Percentiles rank a stretch among this genome's conserved stretches.
Conservation (phyloP, 495 filamentous ascomycete species). For the Astrothelium subdiscretum region DNA sequence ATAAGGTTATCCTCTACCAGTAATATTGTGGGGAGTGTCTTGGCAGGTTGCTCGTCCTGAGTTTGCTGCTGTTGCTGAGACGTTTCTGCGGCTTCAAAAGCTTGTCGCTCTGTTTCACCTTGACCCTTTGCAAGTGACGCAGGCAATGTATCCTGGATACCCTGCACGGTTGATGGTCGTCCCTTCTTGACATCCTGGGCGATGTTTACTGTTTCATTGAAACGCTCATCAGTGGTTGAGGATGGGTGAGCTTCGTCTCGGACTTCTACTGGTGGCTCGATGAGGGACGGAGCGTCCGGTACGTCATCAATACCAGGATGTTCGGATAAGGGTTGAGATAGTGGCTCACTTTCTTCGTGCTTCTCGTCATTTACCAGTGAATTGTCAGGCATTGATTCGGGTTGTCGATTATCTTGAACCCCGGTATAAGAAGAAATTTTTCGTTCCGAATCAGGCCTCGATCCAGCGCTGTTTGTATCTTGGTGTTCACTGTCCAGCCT, state of each 20-base stretch:
- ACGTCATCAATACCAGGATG: neutral
- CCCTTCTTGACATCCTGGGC: neutral
- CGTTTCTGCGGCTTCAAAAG: neutral
- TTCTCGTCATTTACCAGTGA: neutral
- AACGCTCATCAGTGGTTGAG: neutral
- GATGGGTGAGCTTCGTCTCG: neutral
- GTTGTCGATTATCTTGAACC: neutral
- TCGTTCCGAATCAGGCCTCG: neutral
- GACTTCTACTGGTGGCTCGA: neutral
- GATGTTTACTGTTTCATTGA: neutral
- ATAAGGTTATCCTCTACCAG: slow-evolving; percentile 28
- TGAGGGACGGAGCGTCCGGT: neutral
- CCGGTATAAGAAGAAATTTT: neutral
- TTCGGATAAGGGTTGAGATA: neutral
- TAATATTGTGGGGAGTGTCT: slow-evolving; percentile 5
- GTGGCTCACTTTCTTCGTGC: neutral
- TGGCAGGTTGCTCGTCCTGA: neutral
- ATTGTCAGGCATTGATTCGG: neutral
- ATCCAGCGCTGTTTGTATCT: neutral
- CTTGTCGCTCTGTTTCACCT: neutral
- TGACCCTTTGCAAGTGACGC: neutral
- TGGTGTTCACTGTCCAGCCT: neutral
- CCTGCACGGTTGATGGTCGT: neutral
- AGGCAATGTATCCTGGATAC: neutral
- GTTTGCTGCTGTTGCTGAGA: neutral